Conservation (phyloP, 768 basidiomycete species). For the Mycena kentingensis region DNA sequence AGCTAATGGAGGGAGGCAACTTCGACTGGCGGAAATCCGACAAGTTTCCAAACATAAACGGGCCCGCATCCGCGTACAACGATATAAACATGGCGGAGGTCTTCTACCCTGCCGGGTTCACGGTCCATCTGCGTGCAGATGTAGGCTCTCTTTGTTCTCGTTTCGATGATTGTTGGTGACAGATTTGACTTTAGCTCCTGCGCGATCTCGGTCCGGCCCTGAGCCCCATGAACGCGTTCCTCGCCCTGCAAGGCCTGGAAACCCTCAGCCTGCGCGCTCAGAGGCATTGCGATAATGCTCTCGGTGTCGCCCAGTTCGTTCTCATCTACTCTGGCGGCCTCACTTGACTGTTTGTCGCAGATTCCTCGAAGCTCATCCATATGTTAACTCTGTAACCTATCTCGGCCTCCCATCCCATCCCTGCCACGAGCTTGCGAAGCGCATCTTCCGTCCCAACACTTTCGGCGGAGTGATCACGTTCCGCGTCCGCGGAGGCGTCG, state of each 20-base stretch:
- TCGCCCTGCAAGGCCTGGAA: constrained; percentile 58
- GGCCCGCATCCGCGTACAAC: constrained; percentile 59
- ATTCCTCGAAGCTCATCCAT: constrained; percentile 36
- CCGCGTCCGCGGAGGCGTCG: too few species aligned
- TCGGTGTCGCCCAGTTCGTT: constrained; percentile 44
- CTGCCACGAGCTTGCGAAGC: constrained; percentile 36
- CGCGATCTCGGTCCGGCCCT: constrained; percentile 55
- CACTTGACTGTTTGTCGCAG: constrained; percentile 3
- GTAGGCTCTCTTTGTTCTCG: constrained; percentile 11
- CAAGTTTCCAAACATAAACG: constrained; percentile 57
- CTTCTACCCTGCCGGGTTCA: constrained; percentile 54
- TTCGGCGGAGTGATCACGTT: constrained; percentile 44
- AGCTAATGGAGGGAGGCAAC: constrained; percentile 37
- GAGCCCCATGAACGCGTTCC: constrained; percentile 57
- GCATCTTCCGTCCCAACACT: constrained; percentile 28
- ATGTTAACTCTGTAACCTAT: constrained; percentile 43
- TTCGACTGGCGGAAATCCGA: constrained; percentile 55
- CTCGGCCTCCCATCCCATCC: constrained; percentile 39
- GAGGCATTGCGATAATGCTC: constrained; percentile 54
- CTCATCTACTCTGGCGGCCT: background rate
- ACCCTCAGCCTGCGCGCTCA: constrained; percentile 56
- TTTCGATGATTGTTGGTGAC: too few species aligned
- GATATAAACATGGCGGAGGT: constrained; percentile 49
- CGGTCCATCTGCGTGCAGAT: constrained; percentile 49
- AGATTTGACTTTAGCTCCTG: too few species aligned